These are phyloP conservation scores for Cicer pinnatifidum DNA, from an alignment of 306 rosid species.

Conservation along the genomic window DNA sequence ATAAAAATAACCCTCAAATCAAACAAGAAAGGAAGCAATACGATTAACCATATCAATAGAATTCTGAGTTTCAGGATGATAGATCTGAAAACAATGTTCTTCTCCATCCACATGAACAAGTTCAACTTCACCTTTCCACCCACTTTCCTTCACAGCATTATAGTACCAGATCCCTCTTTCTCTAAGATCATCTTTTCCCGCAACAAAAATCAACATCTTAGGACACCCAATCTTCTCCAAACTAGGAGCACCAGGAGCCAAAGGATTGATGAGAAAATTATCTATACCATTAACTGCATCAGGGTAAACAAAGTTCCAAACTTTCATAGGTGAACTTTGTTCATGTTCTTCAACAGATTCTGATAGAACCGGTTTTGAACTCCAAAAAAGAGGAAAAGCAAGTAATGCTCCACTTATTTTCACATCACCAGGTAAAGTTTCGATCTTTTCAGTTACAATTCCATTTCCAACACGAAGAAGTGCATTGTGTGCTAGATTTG, in stretches of 20 bases:
- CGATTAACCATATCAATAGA: slow-evolving; percentile 44
- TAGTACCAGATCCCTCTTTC: slow-evolving; percentile 56
- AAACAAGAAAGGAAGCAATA: slow-evolving; percentile 55
- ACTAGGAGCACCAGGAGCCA: slow-evolving; percentile 48
- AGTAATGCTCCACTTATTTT: slow-evolving; percentile 44
- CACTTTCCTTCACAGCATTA: slow-evolving; percentile 53
- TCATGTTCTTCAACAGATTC: slow-evolving; percentile 43
- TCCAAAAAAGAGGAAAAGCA: slow-evolving; percentile 50
- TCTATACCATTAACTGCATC: slow-evolving; percentile 51
- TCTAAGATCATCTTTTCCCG: slow-evolving; percentile 52
- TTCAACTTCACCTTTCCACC: slow-evolving; percentile 55
- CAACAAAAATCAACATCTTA: slow-evolving; percentile 47
- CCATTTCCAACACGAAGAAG: slow-evolving; percentile 50
- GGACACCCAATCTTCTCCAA: slow-evolving; percentile 49
- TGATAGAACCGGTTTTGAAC: slow-evolving; percentile 47
- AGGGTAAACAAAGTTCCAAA: slow-evolving; percentile 55
- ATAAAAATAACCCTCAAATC: background rate
- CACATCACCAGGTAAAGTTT: slow-evolving; percentile 42
- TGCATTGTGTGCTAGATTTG: slow-evolving; percentile 45
- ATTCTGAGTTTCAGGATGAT: slow-evolving; percentile 45
- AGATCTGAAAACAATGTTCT: slow-evolving; percentile 55
- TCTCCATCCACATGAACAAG: slow-evolving; percentile 49
- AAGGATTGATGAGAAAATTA: slow-evolving; percentile 55
- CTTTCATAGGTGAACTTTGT: slow-evolving; percentile 9
- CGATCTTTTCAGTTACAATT: background rate